These are phyloP conservation scores for Acacia crassicarpa DNA, from an alignment of 306 rosid species.

Conservation along the genomic window DNA sequence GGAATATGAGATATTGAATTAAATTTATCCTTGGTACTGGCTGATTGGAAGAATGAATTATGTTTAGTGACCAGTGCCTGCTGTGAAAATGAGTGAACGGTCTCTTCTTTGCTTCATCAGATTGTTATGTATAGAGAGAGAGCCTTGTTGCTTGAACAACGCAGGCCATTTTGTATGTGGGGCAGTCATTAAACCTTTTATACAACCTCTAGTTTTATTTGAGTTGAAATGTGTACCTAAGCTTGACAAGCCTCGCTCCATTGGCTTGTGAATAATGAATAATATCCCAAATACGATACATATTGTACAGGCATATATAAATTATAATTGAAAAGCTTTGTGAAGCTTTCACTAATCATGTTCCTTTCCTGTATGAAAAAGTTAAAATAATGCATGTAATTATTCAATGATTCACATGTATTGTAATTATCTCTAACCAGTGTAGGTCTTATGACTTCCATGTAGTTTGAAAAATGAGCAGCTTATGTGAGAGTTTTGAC, in stretches of 20 bases:
- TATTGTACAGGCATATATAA: not conserved
- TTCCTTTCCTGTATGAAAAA: not conserved
- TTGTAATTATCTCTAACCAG: not conserved
- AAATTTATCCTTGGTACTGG: not conserved
- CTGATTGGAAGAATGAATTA: not conserved
- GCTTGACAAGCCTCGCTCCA: not conserved
- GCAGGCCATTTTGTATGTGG: not conserved
- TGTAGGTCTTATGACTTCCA: not conserved
- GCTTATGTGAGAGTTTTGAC: not conserved
- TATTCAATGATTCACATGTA: not conserved
- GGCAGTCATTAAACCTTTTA: not conserved
- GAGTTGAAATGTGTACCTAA: not conserved
- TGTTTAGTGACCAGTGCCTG: not conserved
- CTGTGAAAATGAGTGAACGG: not conserved
- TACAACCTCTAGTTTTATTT: not conserved
- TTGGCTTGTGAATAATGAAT: not conserved
- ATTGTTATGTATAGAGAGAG: not conserved
- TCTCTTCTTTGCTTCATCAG: not conserved
- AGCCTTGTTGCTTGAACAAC: not conserved
- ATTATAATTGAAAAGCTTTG: not conserved
- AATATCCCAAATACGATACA: not conserved
- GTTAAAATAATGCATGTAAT: not conserved
- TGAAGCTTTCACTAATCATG: not conserved
- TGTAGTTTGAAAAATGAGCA: not conserved
- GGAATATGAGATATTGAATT: not conserved